Base-by-base conservation (phyloP, 2,329 filamentous ascomycete species). In the Curvularia verruculosa region DNA sequence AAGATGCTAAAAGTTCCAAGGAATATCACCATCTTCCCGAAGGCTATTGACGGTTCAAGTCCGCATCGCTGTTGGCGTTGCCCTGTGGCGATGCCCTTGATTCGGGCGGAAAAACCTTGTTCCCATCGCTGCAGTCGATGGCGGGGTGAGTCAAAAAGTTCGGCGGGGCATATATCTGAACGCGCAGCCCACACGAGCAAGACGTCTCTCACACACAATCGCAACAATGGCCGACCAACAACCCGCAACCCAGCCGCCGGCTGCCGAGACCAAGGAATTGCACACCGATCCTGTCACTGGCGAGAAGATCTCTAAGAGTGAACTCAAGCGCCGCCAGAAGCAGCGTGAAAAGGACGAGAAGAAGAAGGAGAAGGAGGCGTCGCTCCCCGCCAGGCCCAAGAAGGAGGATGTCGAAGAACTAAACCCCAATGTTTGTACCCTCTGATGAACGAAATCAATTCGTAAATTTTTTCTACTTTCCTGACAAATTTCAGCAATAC, bases 271-370 rank as follows among this genome's bases (percentile, higher is more conserved):
- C 45, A 66, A 72, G 23, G 91, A 94, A 80, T 84, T 96, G 67
- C 85, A 93, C 78, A 85, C 95, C 49, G 95, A 99, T 78, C 91
- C 96, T 73, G 91, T 93, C 63, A 98, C 95, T 13, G 95, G 95
- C 71, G 95, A 99, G 81, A 88, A 79, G 72, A 83, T 88, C 52
- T 80, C 78, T 74, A 83, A 82, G 78, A 78, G 73, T 56, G 81
- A 83, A 65, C 66, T 98, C 77, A 99, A 99, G 91, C 94, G 91
- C 83, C 88, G 94, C 72, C 87, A 93, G 82, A 99, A 99, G 91
- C 85, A 89, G 75, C 89, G 94, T 66, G 89, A 89, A 67, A 91
- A 92, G 81, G 97, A 96, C 89, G 87, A 88, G 70, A 87, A 92
- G 81, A 94, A 92, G 84, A 90, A 87, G 68, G 87, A 92, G 81